Evolutionary conservation across 1,139 yeast genomes (phyloP), one percentile per base, ranked within the genome.

Genomic region (Pichia inconspicua): DNA sequence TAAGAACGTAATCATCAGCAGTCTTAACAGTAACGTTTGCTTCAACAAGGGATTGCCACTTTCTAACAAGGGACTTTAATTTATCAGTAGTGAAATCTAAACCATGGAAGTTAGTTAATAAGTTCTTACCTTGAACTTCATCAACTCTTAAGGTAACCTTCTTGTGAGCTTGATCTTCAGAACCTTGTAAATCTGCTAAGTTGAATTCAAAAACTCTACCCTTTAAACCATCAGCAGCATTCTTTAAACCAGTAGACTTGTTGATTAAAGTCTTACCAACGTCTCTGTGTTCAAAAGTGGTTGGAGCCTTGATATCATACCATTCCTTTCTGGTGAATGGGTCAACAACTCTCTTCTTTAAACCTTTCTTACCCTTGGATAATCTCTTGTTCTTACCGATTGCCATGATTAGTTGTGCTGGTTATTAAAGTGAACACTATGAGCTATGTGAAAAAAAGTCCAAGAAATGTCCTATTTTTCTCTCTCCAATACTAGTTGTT

Each of bases 351-450:
- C 82, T 86, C 90, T 86, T 87, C 94, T 87, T 87, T 74, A 84
- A 74, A 69, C 95, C 95, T 77, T 86, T 87, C 88, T 86, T 86
- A 74, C 95, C 95, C 80, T 86, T 86, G 77, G 90, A 83, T 76
- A 86, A 78, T 82, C 95, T 84, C 89, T 87, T 87, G 75, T 87
- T 87, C 86, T 87, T 87, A 73, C 95, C 95, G 74, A 87, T 92
- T 81, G 92, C 95, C 95, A 86, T 85, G 58, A 55, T 65, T 60
- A 44, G 45, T 56, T 43, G 46, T 46, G 47, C 49, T 46, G 51
- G 49, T 48, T 49, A 41, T 31, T 45, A 36, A 28, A 50, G 35
- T 31, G 44, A 40, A 31, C 41, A 44, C 42, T 31, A 41, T 22
- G 41, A 39, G n/a, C 27, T 25, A 27, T 14, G n/a, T 14, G 32